Evolutionary conservation across 2,329 filamentous ascomycete genomes (phyloP).

Genomic region (Rutstroemia sydowiana): DNA sequence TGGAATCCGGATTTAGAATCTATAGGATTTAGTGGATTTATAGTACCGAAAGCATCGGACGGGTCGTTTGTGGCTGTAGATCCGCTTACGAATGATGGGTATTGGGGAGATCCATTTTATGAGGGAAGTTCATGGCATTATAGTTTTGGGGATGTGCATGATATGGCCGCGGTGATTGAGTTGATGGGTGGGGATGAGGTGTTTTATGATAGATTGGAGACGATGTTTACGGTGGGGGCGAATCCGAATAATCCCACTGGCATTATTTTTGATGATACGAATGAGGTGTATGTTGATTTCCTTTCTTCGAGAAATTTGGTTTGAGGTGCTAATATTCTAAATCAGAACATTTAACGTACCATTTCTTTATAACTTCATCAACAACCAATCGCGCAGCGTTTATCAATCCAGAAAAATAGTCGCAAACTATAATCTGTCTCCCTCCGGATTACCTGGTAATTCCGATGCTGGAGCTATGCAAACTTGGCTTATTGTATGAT

Average conservation of each 20-base stretch:
- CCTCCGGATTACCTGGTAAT: conserved; percentile 37
- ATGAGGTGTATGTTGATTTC: conserved; percentile 22
- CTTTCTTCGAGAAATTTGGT: too few species aligned
- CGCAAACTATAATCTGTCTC: conserved; percentile 2
- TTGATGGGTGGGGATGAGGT: conserved; percentile 40
- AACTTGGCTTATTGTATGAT: conserved; percentile 46
- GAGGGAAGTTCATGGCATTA: conserved; percentile 47
- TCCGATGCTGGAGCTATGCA: conserved; percentile 66
- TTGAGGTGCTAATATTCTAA: not conserved
- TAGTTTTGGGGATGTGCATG: conserved; percentile 46
- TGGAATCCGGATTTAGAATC: conserved; percentile 55
- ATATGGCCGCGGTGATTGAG: conserved; percentile 41
- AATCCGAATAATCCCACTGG: conserved; percentile 5
- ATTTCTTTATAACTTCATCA: conserved; percentile 51
- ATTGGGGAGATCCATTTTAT: conserved; percentile 47
- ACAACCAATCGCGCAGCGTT: conserved; percentile 24
- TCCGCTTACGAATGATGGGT: conserved; percentile 43
- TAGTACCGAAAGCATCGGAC: conserved; percentile 48
- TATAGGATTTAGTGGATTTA: conserved; percentile 58
- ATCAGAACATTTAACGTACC: conserved; percentile 48
- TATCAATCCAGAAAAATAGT: conserved; percentile 7
- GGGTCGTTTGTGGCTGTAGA: conserved; percentile 38
- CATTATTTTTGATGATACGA: conserved; percentile 51
- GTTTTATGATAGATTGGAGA: conserved; percentile 44
- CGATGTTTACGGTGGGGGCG: conserved; percentile 40